These are phyloP conservation scores for Rhodotorula glutinis DNA, from an alignment of 1,284 basidiomycete genomes.

Conservation along the genomic window DNA sequence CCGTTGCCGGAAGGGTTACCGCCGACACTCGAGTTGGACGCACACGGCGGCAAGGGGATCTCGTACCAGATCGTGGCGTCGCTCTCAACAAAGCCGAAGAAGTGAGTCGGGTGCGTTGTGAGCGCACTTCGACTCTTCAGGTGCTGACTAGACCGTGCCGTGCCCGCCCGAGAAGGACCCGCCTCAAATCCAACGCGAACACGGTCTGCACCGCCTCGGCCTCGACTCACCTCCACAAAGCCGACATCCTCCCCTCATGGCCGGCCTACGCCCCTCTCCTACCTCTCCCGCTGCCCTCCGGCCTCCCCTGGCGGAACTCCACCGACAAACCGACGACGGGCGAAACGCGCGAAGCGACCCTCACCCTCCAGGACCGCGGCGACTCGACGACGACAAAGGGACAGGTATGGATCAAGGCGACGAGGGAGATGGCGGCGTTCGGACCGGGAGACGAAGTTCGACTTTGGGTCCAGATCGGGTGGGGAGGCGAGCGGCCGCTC, in stretches of 20 bases:
- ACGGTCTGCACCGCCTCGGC: conserved; percentile 15
- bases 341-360: conserved; percentile 14
- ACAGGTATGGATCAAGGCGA: conserved; percentile 18
- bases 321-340: conserved; percentile 16
- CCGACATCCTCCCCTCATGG: conserved; percentile 27
- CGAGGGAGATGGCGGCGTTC: conserved; percentile 18
- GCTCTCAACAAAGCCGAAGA: conserved; percentile 26
- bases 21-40: conserved; percentile 25
- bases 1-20: conserved; percentile 32
- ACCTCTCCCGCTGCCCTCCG: conserved; percentile 4
- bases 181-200: conserved; percentile 16
- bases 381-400: conserved; percentile 17
- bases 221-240: conserved; percentile 26
- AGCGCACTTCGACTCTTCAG: too few relatives aligned
- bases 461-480: conserved; percentile 20
- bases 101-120: too few relatives aligned
- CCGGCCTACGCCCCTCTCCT: conserved; percentile 24
- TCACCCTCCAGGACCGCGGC: not conserved
- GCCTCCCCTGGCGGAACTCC: conserved; percentile 17
- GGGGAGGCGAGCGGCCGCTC: conserved; percentile 14
- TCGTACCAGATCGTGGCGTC: conserved; percentile 33
- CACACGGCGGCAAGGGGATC: conserved; percentile 10
- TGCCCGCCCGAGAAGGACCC: conserved; percentile 3
- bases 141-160: too few relatives aligned
- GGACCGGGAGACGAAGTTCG: conserved; percentile 29